Base-by-base conservation (phyloP, 192 early-diverging fungal species). In the Gaertneriomyces semiglobifer region DNA sequence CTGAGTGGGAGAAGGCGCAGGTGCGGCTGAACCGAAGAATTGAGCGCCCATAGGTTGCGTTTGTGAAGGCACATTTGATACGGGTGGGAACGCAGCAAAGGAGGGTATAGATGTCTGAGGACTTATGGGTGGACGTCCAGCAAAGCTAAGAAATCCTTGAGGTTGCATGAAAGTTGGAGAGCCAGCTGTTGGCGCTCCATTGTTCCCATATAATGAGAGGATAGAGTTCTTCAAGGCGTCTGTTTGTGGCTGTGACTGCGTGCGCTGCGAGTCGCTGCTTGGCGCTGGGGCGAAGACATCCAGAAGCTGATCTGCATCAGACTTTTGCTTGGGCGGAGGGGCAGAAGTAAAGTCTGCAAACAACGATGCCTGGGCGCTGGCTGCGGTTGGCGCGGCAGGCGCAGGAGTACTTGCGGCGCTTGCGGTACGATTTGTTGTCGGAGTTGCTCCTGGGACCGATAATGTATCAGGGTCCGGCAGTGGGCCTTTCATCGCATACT, bases 401-500 rank as follows among this genome's bases (percentile, higher is more conserved):
- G 9, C 3, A 18, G 16, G 12, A 14, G 58, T 19, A n/a, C 47
- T 44, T 33, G 44, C 48, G 7, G 70, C 18, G 7, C 63, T 48
- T 63, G 52, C 57, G 16, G 19, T 44, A 9, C 46, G 56, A 6
- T 11, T 16, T 40, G 61, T 12, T 14, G 69, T 16, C 33, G 61
- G 18, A 14, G 59, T 53, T 39, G 45, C 54, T 16, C 65, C 68
- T 0, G 63, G 63, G 41, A 68, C 18, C 9, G 53, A 45, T 8
- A 93, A 70, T 10, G 83, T 86, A 12, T 77, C 83, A 6, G 91
- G 89, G 67, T 91, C 87, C 18, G 91, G 89, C 47, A 93, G 76
- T 8, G 84, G 75, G 7, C 89, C 87, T 57, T 84, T 86, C 81
- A 77, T 78, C 9, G 86, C 87, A 77, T 85, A 93, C 66, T 82